phyloP scores from a whole-genome alignment of 257 asterid species.

The Solanum clarkiae region DNA sequence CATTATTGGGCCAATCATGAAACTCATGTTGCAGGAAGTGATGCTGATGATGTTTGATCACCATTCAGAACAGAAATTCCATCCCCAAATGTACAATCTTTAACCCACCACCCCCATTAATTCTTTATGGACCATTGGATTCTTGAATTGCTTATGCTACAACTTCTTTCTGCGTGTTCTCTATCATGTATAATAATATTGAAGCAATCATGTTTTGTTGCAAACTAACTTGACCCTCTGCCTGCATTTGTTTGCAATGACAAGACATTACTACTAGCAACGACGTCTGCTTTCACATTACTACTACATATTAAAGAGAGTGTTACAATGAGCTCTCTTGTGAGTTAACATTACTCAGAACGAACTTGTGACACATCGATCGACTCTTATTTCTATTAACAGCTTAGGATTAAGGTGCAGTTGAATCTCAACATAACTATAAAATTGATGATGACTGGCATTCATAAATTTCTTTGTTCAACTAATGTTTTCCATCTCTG shows the following conservation, averaged over 20 bases:
- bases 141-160: not conserved
- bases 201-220: not conserved
- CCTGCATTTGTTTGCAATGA: not conserved
- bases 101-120: not conserved
- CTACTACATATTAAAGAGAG: not conserved
- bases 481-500: not conserved
- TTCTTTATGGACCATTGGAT: not conserved
- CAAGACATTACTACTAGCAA: not conserved
- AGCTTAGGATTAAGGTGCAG: not conserved
- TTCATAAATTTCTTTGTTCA: too few relatives aligned
- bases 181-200: not conserved
- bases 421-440: not conserved
- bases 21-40: conserved; percentile 49
- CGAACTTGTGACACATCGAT: not conserved
- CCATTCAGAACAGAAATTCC: not conserved
- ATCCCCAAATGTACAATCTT: conserved; percentile 37
- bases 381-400: not conserved
- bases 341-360: not conserved
- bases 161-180: not conserved
- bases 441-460: not conserved
- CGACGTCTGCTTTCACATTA: not conserved
- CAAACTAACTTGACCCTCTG: not conserved
- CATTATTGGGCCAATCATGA: conserved; percentile 46
- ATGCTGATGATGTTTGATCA: conserved; percentile 39
- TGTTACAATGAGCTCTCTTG: too few relatives aligned